A percentile compares a stretch with the other conserved stretches of the same genome.
Conservation (phyloP, 257 asterid genomes). For the Prunella vulgaris region DNA sequence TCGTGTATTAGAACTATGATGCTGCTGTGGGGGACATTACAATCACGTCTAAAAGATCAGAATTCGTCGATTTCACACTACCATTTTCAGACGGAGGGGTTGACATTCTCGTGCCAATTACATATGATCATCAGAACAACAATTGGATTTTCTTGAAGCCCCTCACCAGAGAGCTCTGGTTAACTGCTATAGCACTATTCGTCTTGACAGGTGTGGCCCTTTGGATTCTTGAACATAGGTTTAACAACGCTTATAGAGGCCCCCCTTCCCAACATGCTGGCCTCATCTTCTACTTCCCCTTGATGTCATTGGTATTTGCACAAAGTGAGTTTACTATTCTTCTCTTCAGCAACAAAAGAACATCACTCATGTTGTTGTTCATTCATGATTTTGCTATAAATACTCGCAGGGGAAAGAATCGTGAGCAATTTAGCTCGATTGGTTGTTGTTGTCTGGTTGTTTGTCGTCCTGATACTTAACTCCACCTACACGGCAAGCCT, state of each 20-base stretch:
- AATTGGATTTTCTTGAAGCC: slow-evolving; percentile 47
- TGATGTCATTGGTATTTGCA: slow-evolving; percentile 39
- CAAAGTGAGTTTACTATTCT: slow-evolving; percentile 28
- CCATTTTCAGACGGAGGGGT: slow-evolving; percentile 42
- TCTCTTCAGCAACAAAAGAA: background rate
- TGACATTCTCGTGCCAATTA: slow-evolving; percentile 30
- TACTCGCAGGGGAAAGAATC: slow-evolving; percentile 33
- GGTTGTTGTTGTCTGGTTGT: slow-evolving; percentile 37
- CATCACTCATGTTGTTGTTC: no score
- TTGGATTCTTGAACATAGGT: slow-evolving; percentile 46
- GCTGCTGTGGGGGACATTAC: slow-evolving; percentile 47
- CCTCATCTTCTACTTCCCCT: slow-evolving; percentile 37
- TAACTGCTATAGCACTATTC: slow-evolving; percentile 29
- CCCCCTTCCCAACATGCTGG: slow-evolving; percentile 40
- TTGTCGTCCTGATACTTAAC: slow-evolving; percentile 41
- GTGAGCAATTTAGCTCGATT: slow-evolving; percentile 35
- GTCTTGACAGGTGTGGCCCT: slow-evolving; percentile 32
- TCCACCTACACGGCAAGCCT: slow-evolving; percentile 40
- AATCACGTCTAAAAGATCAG: slow-evolving; percentile 36
- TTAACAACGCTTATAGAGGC: slow-evolving; percentile 39
- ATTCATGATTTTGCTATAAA: background rate
- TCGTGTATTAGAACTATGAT: slow-evolving; percentile 31
- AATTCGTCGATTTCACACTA: slow-evolving; percentile 39
- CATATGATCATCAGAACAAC: slow-evolving; percentile 15
- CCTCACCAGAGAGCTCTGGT: slow-evolving; percentile 33